Percentiles rank a stretch among this genome's conserved stretches.
phyloP scores from a whole-genome alignment of 1,139 yeast genomes.

The Sugiyamaella xylanicola region DNA sequence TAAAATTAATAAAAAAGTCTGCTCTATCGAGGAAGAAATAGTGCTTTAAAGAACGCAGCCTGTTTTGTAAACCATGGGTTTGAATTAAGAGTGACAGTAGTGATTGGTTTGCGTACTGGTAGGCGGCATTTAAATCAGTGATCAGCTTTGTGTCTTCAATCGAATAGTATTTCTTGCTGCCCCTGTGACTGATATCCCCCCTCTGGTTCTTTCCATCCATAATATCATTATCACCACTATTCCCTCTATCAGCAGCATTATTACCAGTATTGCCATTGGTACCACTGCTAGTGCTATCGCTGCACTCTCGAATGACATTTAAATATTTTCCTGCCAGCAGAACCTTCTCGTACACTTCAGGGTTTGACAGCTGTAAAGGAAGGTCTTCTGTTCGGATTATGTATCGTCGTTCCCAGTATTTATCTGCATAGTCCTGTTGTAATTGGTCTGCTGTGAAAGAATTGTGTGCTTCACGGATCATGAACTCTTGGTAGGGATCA shows the following conservation, averaged over 20 bases:
- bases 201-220: conserved; percentile 30
- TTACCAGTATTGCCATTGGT: conserved; percentile 41
- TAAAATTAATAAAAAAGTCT: conserved; percentile 52
- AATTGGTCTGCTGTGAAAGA: conserved; percentile 47
- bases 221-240: background rate
- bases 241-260: background rate
- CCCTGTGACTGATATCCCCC: conserved; percentile 2
- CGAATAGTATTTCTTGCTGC: conserved; percentile 32
- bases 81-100: conserved; percentile 60
- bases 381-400: conserved; percentile 75
- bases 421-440: conserved; percentile 56
- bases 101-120: conserved; percentile 65
- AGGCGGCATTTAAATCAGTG: conserved; percentile 62
- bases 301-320: conserved; percentile 68
- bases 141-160: conserved; percentile 61
- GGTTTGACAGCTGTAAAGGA: conserved; percentile 61
- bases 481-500: conserved; percentile 84
- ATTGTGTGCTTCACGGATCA: conserved; percentile 52
- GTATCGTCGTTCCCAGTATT: conserved; percentile 85
- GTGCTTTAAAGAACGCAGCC: conserved; percentile 48
- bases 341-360: conserved; percentile 63
- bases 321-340: conserved; percentile 83
- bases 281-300: conserved; percentile 38
- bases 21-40: conserved; percentile 61
- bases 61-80: conserved; percentile 57